Base-by-base conservation (phyloP, 1,139 yeast genomes). In the Torulaspora globosa region DNA sequence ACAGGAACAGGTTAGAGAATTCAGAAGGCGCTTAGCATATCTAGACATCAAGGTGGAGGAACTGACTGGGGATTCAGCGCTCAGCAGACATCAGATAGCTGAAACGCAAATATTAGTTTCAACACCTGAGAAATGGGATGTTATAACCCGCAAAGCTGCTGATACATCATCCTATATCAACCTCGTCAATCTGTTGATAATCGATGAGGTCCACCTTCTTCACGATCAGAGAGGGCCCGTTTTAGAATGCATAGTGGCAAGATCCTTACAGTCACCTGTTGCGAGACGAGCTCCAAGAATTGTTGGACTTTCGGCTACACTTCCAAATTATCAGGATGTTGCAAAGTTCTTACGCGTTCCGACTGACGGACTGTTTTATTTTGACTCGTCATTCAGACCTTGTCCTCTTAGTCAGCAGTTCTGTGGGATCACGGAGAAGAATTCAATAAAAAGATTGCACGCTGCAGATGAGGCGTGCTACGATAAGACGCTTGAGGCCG, bases 151-250 rank as follows among this genome's bases (percentile, higher is more conserved):
- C 67, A 90, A 90, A 58, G 74, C 75, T 36, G 72, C 80, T 7
- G 90, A 84, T 48, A 28, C 42, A 18, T 68, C 75, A 1, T 76
- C 83, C 3, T 82, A 80, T 54, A 76, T 82, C 0, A 74, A 75
- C 36, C 68, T 81, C 2, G 94, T 88, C 1, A 75, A 79, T 39
- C 71, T 92, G 11, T 69, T 92, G n/a, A 84, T 92, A 31, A 81
- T 92, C 46, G 98, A 92, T 71, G 98, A 92, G 67, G 84, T 92
- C 51, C 98, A 92, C 71, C 72, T 92, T 48, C 72, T 92, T 56
- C 97, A 92, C 62, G 98, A 92, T 60, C 89, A 84, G 56, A 80
- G 98, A 71, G 98, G 98, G 4, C 96, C 97, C 0, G 97, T 90
- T 0, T 62, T 92, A 44, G 98, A 92, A 63, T 80, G 85, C 59